Evolutionary conservation across 768 basidiomycete genomes (phyloP).

Genomic region (Exidia glandulosa): DNA sequence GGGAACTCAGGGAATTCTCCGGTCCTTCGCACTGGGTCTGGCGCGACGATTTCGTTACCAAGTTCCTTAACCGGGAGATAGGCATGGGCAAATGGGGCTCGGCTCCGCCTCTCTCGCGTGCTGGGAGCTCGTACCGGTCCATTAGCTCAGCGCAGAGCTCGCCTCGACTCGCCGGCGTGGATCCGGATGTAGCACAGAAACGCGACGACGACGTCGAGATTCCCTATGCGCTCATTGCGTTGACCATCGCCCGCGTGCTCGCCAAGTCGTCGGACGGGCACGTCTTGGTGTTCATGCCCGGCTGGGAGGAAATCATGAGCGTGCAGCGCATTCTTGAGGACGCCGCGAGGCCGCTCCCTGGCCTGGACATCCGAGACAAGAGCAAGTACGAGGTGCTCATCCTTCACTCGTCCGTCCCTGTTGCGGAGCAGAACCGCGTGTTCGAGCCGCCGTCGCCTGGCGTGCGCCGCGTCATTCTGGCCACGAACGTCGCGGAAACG

Average conservation of each 20-base stretch:
- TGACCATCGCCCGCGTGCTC: constrained; percentile 70
- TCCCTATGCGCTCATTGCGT: constrained; percentile 70
- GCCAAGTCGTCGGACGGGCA: constrained; percentile 68
- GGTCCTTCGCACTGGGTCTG: constrained; percentile 47
- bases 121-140: background rate
- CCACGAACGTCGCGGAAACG: constrained; percentile 94
- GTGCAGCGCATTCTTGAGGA: constrained; percentile 55
- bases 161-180: background rate
- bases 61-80: constrained; percentile 64
- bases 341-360: constrained; percentile 29
- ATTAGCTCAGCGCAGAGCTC: background rate
- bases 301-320: constrained; percentile 80
- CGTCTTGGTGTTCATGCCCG: constrained; percentile 84
- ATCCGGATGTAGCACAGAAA: background rate
- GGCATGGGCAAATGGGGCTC: constrained; percentile 16
- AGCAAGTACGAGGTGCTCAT: constrained; percentile 60
- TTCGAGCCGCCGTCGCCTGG: constrained; percentile 73
- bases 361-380: constrained; percentile 49
- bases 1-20: constrained; percentile 24
- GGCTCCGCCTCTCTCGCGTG: constrained; percentile 1
- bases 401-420: constrained; percentile 81
- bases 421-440: constrained; percentile 79
- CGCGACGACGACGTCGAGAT: constrained; percentile 55
- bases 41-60: constrained; percentile 52
- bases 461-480: constrained; percentile 77